Evolutionary conservation across 306 rosid species (phyloP).

Genomic region (Myrica gale): DNA sequence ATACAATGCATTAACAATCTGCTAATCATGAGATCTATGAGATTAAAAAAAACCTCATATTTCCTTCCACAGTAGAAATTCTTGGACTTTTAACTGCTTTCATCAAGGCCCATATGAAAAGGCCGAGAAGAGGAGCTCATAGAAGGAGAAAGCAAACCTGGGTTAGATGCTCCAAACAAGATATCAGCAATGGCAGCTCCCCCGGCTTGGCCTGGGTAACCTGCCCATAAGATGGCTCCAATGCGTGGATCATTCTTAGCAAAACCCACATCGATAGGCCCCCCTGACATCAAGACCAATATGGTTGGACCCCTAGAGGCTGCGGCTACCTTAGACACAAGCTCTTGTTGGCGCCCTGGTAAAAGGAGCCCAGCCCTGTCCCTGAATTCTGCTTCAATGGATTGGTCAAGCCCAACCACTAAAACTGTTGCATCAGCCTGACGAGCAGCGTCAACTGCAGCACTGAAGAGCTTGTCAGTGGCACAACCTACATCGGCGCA

Average conservation of each 20-base stretch:
- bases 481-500: constrained; percentile 59
- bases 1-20: no score
- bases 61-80: no score
- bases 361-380: constrained; percentile 60
- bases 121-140: no score
- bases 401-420: constrained; percentile 84
- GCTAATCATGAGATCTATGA: no score
- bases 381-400: constrained; percentile 70
- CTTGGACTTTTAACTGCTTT: no score
- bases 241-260: constrained; percentile 57
- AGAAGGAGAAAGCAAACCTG: constrained; percentile 39
- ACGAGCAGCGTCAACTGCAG: constrained; percentile 59
- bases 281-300: constrained; percentile 83
- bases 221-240: constrained; percentile 68
- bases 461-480: constrained; percentile 40
- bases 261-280: constrained; percentile 70
- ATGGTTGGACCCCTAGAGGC: constrained; percentile 74
- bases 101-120: no score
- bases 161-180: constrained; percentile 57
- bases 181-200: constrained; percentile 84
- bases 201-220: constrained; percentile 91
- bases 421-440: constrained; percentile 66
- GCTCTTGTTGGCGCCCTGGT: constrained; percentile 82
- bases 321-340: constrained; percentile 62
- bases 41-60: no score